A percentile compares a stretch with the other conserved stretches of the same genome.
Evolutionary conservation across 2,329 filamentous ascomycete species (phyloP).

Genomic region (Bipolaris victoriae): DNA sequence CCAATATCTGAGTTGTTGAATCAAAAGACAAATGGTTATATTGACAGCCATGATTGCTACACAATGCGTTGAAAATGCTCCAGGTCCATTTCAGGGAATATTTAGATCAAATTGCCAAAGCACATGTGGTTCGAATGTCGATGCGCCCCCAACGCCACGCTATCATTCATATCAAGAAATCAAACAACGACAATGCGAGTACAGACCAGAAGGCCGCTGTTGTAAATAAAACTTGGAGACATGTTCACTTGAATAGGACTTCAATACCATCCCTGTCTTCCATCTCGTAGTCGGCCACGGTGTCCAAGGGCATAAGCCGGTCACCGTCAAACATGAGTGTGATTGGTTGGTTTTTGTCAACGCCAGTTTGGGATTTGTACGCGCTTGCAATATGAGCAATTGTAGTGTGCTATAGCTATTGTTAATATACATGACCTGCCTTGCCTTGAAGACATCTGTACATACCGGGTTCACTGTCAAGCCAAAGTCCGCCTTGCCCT

Average conservation of each 20-base stretch:
- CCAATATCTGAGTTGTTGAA: slow-evolving; percentile 19
- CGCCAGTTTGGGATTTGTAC: slow-evolving; percentile 31
- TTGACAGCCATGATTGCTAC: background rate
- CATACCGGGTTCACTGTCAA: slow-evolving; percentile 57
- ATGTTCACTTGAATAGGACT: slow-evolving; percentile 42
- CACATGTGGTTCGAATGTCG: background rate
- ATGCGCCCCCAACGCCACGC: slow-evolving; percentile 14
- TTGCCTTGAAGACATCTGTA: slow-evolving; percentile 4
- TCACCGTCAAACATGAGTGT: slow-evolving; percentile 50
- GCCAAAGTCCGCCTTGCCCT: slow-evolving; percentile 58
- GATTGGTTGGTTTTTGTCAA: slow-evolving; percentile 37
- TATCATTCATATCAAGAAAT: background rate
- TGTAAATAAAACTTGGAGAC: background rate
- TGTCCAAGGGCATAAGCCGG: slow-evolving; percentile 41
- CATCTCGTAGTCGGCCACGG: slow-evolving; percentile 42
- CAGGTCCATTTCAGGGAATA: background rate
- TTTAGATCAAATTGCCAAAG: background rate
- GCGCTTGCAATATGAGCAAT: slow-evolving; percentile 40
- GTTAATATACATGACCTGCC: slow-evolving; percentile 15
- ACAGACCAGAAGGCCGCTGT: background rate
- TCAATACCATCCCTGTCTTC: slow-evolving; percentile 48
- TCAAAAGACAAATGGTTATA: background rate
- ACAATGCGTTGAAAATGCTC: background rate
- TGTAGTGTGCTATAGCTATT: slow-evolving; percentile 32
- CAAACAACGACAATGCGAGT: background rate